Evolutionary conservation across 2,329 filamentous ascomycete genomes (phyloP).

Genomic region (Colletotrichum horii): DNA sequence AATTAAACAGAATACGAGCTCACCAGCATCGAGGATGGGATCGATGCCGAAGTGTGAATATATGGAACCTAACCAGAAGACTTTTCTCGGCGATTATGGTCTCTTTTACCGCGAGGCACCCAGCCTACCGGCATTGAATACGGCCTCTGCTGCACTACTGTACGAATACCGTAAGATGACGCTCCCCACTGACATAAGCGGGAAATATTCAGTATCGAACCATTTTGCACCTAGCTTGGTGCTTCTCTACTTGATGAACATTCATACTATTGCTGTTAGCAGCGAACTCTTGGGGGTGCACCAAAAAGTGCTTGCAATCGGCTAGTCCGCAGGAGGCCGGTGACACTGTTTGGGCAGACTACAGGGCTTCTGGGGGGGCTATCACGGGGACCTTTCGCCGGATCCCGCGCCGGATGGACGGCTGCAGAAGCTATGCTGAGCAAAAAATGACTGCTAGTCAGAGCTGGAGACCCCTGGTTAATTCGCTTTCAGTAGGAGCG

Average conservation of each 20-base stretch:
- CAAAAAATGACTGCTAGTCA: background rate
- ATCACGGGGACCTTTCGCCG: background rate
- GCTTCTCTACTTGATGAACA: background rate
- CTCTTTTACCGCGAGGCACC: background rate
- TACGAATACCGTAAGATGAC: background rate
- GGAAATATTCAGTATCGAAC: background rate
- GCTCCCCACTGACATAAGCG: background rate
- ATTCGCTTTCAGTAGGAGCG: background rate
- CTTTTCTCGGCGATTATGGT: background rate
- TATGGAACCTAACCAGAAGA: background rate
- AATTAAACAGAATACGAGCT: too few relatives aligned
- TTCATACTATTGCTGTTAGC: background rate
- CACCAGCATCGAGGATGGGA: too few relatives aligned
- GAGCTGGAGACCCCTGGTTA: background rate
- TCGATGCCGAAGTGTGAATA: background rate
- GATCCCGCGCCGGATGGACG: background rate
- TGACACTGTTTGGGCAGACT: background rate
- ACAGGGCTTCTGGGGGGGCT: background rate
- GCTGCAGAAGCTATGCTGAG: background rate
- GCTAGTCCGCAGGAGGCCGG: background rate
- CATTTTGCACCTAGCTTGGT: accelerated
- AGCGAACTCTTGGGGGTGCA: background rate
- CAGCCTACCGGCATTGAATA: accelerated
- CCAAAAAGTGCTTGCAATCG: background rate
- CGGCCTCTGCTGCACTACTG: background rate